Evolutionary conservation across 768 basidiomycete genomes (phyloP).

Genomic region (Paxillus ammoniavirescens): DNA sequence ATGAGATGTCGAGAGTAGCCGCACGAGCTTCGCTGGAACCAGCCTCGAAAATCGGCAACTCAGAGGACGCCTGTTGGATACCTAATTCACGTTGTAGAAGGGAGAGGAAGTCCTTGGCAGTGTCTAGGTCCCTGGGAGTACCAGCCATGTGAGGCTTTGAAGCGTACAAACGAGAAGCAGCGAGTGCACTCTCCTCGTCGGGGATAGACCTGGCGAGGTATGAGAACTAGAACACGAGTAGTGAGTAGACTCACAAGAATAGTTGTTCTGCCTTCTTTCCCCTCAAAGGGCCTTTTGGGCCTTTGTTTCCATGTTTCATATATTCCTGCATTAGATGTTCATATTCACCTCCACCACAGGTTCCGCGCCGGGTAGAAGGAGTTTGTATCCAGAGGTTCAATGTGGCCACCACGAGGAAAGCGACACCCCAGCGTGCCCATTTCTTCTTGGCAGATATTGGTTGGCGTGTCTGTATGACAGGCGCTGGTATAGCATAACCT

Average conservation of each 20-base stretch:
- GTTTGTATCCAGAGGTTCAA: slow-evolving; percentile 17
- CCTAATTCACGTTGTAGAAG: slow-evolving; percentile 53
- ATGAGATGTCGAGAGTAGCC: slow-evolving; percentile 49
- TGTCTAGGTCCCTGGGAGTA: slow-evolving; percentile 50
- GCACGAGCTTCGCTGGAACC: slow-evolving; percentile 52
- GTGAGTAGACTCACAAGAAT: slow-evolving; percentile 38
- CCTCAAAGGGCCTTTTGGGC: slow-evolving; percentile 20
- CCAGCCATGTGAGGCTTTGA: slow-evolving; percentile 63
- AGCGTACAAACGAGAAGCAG: slow-evolving; percentile 51
- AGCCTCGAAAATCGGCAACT: slow-evolving; percentile 51
- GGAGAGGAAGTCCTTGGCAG: slow-evolving; percentile 53
- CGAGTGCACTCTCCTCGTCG: slow-evolving; percentile 45
- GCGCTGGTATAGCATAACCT: slow-evolving; percentile 16
- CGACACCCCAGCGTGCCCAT: slow-evolving; percentile 11
- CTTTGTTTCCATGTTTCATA: slow-evolving; percentile 14
- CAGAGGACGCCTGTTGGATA: slow-evolving; percentile 26
- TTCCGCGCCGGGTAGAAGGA: neutral
- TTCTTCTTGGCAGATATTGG: slow-evolving; percentile 4
- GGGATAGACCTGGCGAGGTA: slow-evolving; percentile 44
- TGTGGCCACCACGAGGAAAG: slow-evolving; percentile 6
- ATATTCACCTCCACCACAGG: slow-evolving; percentile 6
- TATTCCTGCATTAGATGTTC: slow-evolving; percentile 15
- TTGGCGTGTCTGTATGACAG: slow-evolving; percentile 10
- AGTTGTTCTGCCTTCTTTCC: slow-evolving; percentile 41
- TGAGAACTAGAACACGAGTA: neutral